phyloP scores from a whole-genome alignment of 352 stramenopile genomes.

The Globisporangium radiosum region DNA sequence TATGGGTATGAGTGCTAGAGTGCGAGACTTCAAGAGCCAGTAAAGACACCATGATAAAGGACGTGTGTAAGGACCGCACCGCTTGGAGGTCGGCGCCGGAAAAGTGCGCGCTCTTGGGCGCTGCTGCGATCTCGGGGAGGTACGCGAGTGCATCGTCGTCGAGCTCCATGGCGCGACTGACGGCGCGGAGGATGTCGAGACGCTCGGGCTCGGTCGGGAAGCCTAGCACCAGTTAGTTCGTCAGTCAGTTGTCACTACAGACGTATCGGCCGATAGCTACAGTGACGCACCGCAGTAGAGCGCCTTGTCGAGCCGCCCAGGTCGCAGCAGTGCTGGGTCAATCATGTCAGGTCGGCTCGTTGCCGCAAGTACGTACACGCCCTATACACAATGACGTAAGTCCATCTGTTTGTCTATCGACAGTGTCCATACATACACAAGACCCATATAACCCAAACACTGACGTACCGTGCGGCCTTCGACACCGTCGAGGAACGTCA shows the following conservation, averaged over 20 bases:
- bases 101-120: slow-evolving; percentile 77
- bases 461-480: slow-evolving; percentile 77
- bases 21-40: no score
- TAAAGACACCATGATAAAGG: background rate
- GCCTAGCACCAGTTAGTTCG: slow-evolving; percentile 25
- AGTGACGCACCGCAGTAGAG: slow-evolving; percentile 74
- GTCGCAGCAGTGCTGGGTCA: slow-evolving; percentile 91
- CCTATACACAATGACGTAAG: slow-evolving; percentile 16
- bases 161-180: slow-evolving; percentile 76
- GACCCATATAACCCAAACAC: no score
- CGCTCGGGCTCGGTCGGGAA: slow-evolving; percentile 80
- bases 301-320: slow-evolving; percentile 93
- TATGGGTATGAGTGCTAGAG: no score
- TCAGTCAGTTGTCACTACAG: background rate
- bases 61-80: slow-evolving; percentile 24
- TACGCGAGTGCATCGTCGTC: slow-evolving; percentile 57
- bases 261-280: no score
- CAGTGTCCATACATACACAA: background rate
- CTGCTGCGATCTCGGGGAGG: slow-evolving; percentile 59
- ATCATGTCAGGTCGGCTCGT: slow-evolving; percentile 97
- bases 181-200: slow-evolving; percentile 71
- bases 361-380: slow-evolving; percentile 93
- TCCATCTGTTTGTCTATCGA: background rate
- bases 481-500: slow-evolving; percentile 97
- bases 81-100: slow-evolving; percentile 92